Base-by-base conservation (phyloP, 2,329 filamentous ascomycete species). In the Aphanocladium album region DNA sequence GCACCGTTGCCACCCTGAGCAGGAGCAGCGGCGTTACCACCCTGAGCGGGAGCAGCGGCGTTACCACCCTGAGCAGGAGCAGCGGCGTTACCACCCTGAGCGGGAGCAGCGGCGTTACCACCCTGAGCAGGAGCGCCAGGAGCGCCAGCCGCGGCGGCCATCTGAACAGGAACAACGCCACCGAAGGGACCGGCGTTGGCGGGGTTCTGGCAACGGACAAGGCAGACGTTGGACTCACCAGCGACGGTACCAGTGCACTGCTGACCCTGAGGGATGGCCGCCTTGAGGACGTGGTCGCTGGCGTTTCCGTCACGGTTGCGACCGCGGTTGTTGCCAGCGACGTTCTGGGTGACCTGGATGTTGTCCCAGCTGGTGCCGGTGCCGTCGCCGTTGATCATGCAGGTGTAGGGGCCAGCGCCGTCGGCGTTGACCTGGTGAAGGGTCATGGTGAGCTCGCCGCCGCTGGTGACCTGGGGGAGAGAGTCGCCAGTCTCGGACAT, bases 381-480 rank as follows among this genome's bases (percentile, higher is more conserved):
- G 60, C 77, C 86, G 61, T 85, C 84, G 60, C 77, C 72, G 67
- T 87, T 86, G 69, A 88, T 85, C 78, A 84, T 84, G 75, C 85
- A 87, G 7, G 76, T 81, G 73, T 86, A 88, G 2, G 85, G 85
- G 12, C 86, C 86, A 62, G 83, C 86, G 61, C 86, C 86, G 65
- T 89, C 86, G 41, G 77, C 78, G 73, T 88, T 89, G 70, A 89
- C 84, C 71, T 88, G 85, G 74, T 88, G 86, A 11, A 88, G 76
- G 1, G 84, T 88, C 79, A 89, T 87, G 66, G 74, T 74, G 62
- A 89, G 66, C 60, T 77, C 66, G 60, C 86, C 86, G 53, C 85
- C 85, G 0, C 76, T 67, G 7, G 76, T 77, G 66, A 89, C 74
- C 74, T 88, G 85, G 12, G 86, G 84, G 25, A 89, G 80, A 61